Evolutionary conservation across 352 stramenopile genomes (phyloP).

Genomic region (Globisporangium cylindrosporum): DNA sequence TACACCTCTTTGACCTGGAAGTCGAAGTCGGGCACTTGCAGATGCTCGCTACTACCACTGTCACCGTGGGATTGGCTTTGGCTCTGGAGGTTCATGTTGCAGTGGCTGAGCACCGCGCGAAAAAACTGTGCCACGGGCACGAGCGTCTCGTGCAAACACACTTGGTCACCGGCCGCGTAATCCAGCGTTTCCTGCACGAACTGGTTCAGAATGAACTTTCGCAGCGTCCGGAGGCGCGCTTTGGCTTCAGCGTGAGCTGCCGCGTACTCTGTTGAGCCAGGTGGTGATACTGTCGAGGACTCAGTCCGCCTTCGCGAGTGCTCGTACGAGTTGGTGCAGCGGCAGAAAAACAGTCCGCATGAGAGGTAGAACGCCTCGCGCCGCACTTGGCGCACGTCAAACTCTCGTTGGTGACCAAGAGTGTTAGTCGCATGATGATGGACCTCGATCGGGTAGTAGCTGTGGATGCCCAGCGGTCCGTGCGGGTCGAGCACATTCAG

Average conservation of each 20-base stretch:
- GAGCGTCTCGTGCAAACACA: slow-evolving; percentile 55
- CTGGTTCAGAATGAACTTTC: slow-evolving; percentile 55
- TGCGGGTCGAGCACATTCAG: slow-evolving; percentile 79
- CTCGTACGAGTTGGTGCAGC: slow-evolving; percentile 60
- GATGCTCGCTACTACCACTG: background rate
- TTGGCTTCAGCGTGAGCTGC: slow-evolving; percentile 5
- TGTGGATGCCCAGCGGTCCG: slow-evolving; percentile 74
- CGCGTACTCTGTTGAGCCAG: background rate
- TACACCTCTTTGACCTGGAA: slow-evolving; percentile 17
- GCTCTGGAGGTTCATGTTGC: slow-evolving; percentile 37
- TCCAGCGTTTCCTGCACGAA: slow-evolving; percentile 52
- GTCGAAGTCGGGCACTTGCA: slow-evolving; percentile 22
- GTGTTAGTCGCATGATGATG: background rate
- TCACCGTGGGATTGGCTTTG: background rate
- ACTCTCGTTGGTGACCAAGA: slow-evolving; percentile 10
- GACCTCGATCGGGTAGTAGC: slow-evolving; percentile 70
- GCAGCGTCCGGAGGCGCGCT: slow-evolving; percentile 33
- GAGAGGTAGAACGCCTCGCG: slow-evolving; percentile 80
- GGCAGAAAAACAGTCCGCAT: slow-evolving; percentile 68
- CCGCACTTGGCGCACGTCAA: slow-evolving; percentile 49
- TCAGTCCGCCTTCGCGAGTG: slow-evolving; percentile 28
- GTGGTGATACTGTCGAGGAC: background rate
- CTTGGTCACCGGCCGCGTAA: slow-evolving; percentile 24
- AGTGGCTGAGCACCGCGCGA: slow-evolving; percentile 62
- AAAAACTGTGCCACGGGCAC: slow-evolving; percentile 67